A percentile compares a stretch with the other conserved stretches of the same genome.
phyloP scores from a whole-genome alignment of 192 early-diverging fungal species.

The Dimargaris cristalligena region DNA sequence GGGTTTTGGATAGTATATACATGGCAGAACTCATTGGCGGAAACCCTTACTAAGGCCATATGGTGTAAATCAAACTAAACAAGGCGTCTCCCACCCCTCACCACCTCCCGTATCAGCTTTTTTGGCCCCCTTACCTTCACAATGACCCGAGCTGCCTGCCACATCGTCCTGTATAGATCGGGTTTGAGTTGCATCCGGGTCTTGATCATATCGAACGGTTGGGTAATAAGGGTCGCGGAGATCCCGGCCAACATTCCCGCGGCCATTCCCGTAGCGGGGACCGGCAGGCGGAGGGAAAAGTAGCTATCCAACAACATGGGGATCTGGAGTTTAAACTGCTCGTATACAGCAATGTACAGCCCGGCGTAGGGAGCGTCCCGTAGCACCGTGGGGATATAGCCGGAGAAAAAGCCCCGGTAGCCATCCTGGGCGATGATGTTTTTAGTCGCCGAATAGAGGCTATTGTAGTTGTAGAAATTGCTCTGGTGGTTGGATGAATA shows the following conservation, averaged over 20 bases:
- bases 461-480: constrained; percentile 65
- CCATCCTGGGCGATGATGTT: constrained; percentile 57
- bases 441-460: constrained; percentile 40
- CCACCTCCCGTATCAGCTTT: not conserved
- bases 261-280: constrained; percentile 41
- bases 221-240: constrained; percentile 60
- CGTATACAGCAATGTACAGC: constrained; percentile 78
- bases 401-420: constrained; percentile 62
- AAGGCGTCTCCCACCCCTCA: not conserved
- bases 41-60: not conserved
- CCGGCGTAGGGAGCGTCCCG: constrained; percentile 85
- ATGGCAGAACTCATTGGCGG: too few species aligned
- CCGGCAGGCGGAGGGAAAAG: constrained; percentile 23
- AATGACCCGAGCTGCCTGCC: constrained; percentile 28
- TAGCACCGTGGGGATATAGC: constrained; percentile 71
- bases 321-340: constrained; percentile 44
- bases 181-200: constrained; percentile 86
- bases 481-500: constrained; percentile 29
- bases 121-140: constrained; percentile 22
- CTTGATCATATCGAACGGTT: constrained; percentile 89
- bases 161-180: constrained; percentile 37
- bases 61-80: not conserved
- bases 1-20: too few species aligned
- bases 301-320: constrained; percentile 16
- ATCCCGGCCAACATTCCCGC: constrained; percentile 50